Conservation (phyloP, 2,329 filamentous ascomycete genomes). For the Gaeumannomyces tritici region DNA sequence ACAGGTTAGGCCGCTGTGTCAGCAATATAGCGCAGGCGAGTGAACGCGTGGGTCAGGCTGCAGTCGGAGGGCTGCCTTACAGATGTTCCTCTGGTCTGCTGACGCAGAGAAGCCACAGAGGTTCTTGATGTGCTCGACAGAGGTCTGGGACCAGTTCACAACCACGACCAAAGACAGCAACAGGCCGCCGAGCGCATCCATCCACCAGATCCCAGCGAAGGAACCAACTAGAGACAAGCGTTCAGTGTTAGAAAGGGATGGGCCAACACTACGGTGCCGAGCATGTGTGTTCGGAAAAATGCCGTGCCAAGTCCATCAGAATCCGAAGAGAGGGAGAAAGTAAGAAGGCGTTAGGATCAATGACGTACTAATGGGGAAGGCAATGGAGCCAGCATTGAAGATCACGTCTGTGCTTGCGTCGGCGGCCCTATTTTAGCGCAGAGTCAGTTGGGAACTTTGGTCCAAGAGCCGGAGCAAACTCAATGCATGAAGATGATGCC, state of each 20-base stretch:
- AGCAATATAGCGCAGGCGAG: neutral
- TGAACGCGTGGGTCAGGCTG: neutral
- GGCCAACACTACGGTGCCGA: neutral
- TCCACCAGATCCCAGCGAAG: slow-evolving; percentile 72
- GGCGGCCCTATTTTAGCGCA: slow-evolving; percentile 12
- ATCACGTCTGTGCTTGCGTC: slow-evolving; percentile 51
- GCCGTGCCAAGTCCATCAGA: neutral
- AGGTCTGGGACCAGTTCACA: slow-evolving; percentile 67
- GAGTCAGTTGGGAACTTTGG: neutral
- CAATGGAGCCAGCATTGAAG: slow-evolving; percentile 83
- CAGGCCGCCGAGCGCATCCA: slow-evolving; percentile 71
- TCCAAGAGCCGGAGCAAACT: neutral
- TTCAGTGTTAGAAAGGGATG: slow-evolving; percentile 1
- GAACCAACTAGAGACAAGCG: slow-evolving; percentile 47
- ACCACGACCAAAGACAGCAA: slow-evolving; percentile 73
- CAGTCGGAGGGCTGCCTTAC: slow-evolving; percentile 16
- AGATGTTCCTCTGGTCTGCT: slow-evolving; percentile 72
- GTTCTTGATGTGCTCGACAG: slow-evolving; percentile 68
- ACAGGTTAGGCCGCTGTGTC: neutral
- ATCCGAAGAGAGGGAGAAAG: neutral
- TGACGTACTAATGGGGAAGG: slow-evolving; percentile 62
- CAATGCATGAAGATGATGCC: too few relatives aligned
- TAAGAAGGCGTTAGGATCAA: neutral
- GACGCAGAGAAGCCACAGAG: slow-evolving; percentile 70
- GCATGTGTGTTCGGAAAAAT: neutral